Percentiles rank a stretch among this genome's conserved stretches.
Conservation (phyloP, 1,139 yeast genomes). For the Sugiyamaella novakii region DNA sequence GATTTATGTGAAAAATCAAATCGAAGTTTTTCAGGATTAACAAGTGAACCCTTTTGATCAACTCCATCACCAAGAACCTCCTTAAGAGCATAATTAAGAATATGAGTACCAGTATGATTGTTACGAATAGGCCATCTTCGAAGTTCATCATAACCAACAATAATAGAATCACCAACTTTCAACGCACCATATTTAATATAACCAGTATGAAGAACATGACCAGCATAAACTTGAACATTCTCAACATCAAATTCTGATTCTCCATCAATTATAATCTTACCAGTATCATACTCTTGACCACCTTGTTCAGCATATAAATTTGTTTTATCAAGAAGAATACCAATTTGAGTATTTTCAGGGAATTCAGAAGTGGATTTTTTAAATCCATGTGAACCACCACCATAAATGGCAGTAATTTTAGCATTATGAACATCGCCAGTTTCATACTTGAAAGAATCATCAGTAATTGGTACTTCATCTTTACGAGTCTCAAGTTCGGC, state of each 20-base stretch:
- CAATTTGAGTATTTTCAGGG: conserved; percentile 57
- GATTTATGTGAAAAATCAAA: conserved; percentile 95
- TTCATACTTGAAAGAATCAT: conserved; percentile 68
- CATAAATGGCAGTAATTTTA: conserved; percentile 66
- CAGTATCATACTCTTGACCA: conserved; percentile 97
- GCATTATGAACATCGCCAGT: conserved; percentile 40
- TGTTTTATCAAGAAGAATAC: conserved; percentile 82
- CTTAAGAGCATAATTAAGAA: conserved; percentile 84
- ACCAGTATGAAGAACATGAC: conserved; percentile 96
- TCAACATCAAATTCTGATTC: conserved; percentile 82
- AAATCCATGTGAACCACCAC: conserved; percentile 57
- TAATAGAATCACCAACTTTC: conserved; percentile 65
- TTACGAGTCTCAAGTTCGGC: conserved; percentile 50
- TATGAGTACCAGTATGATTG: conserved; percentile 98
- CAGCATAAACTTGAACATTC: conserved; percentile 90
- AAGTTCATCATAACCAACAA: conserved; percentile 87
- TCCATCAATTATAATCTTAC: conserved; percentile 88
- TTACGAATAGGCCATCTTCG: conserved; percentile 97
- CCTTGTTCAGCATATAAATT: conserved; percentile 99
- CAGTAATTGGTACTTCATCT: conserved; percentile 67
- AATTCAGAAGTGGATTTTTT: conserved; percentile 49
- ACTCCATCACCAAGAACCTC: conserved; percentile 84
- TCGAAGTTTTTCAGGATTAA: conserved; percentile 91
- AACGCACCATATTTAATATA: conserved; percentile 73
- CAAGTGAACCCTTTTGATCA: conserved; percentile 96